Conservation (phyloP, 441 rosid genomes). For the Pelargonium citronellum region DNA sequence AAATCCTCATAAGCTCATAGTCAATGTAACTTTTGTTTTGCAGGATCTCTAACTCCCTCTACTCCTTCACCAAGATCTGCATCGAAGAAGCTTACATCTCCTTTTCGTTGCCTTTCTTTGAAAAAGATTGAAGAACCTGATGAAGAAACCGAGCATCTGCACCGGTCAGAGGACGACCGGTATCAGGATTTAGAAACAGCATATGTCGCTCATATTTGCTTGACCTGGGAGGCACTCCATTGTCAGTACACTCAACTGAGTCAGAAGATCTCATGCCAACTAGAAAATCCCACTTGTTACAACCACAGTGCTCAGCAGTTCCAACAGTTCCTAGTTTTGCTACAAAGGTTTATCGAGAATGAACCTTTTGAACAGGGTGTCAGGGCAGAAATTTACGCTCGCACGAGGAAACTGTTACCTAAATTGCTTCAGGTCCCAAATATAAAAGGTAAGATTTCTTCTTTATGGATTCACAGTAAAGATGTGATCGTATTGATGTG, state of each 20-base stretch:
- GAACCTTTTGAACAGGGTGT: conserved; percentile 85
- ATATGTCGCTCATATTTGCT: conserved; percentile 83
- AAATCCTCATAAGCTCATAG: background rate
- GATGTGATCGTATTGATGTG: background rate
- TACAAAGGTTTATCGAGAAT: conserved; percentile 87
- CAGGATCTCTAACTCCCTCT: conserved; percentile 49
- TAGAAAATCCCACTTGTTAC: conserved; percentile 57
- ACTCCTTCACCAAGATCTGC: conserved; percentile 83
- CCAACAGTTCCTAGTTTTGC: conserved; percentile 82
- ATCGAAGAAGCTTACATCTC: conserved; percentile 72
- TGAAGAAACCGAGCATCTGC: conserved; percentile 59
- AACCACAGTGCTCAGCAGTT: conserved; percentile 75
- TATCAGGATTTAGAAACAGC: conserved; percentile 77
- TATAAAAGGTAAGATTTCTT: conserved; percentile 47
- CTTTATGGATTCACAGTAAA: background rate
- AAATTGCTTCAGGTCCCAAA: conserved; percentile 86
- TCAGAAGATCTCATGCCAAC: conserved; percentile 63
- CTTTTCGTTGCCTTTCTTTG: conserved; percentile 79
- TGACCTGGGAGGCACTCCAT: conserved; percentile 97
- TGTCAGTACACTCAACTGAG: conserved; percentile 82
- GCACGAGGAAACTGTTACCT: conserved; percentile 67
- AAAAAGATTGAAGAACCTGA: conserved; percentile 63
- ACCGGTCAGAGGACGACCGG: conserved; percentile 41
- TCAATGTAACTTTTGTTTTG: conserved; percentile 12
- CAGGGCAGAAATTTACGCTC: conserved; percentile 65